Conservation (phyloP, 2,329 filamentous ascomycete species). For the Aspergillus sp. region DNA sequence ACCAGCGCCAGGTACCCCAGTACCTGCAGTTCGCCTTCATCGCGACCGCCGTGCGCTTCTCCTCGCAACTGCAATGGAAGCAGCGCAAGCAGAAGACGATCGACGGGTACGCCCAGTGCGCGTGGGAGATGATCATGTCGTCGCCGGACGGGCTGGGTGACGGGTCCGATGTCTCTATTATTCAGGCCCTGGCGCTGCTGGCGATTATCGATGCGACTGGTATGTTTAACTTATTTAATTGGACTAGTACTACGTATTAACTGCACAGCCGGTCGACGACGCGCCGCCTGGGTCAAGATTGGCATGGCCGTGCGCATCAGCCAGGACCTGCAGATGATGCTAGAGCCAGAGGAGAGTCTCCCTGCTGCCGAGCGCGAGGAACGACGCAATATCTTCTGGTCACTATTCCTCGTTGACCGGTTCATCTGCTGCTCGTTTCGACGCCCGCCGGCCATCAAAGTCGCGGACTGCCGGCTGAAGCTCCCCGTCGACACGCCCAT, state of each 20-base stretch:
- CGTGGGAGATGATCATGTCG: constrained; percentile 23
- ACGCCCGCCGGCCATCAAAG: constrained; percentile 34
- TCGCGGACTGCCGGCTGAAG: constrained; percentile 33
- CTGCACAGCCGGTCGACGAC: constrained; percentile 29
- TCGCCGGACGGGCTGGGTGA: constrained; percentile 15
- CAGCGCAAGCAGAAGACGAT: constrained; percentile 26
- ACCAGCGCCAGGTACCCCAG: constrained; percentile 12
- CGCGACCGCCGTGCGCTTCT: constrained; percentile 34
- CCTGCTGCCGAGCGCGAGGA: constrained; percentile 31
- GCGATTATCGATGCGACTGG: no score
- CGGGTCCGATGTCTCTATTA: constrained; percentile 13
- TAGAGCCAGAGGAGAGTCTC: constrained; percentile 26
- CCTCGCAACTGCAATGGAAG: constrained; percentile 25
- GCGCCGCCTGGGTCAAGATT: constrained; percentile 39
- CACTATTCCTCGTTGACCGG: constrained; percentile 40
- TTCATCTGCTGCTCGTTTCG: constrained; percentile 38
- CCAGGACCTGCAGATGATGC: constrained; percentile 34
- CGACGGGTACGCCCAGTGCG: constrained; percentile 21
- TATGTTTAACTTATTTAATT: constrained; percentile 26
- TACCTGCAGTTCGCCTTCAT: constrained; percentile 31
- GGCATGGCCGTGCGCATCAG: constrained; percentile 31
- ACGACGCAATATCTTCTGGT: constrained; percentile 40
- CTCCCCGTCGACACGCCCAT: constrained; percentile 13
- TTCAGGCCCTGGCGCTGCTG: no score
- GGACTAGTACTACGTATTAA: no score